A percentile compares a stretch with the other conserved stretches of the same genome.
These are phyloP conservation scores for Eleusine indica DNA, from an alignment of 176 grass and related monocot species.

Conservation along the genomic window DNA sequence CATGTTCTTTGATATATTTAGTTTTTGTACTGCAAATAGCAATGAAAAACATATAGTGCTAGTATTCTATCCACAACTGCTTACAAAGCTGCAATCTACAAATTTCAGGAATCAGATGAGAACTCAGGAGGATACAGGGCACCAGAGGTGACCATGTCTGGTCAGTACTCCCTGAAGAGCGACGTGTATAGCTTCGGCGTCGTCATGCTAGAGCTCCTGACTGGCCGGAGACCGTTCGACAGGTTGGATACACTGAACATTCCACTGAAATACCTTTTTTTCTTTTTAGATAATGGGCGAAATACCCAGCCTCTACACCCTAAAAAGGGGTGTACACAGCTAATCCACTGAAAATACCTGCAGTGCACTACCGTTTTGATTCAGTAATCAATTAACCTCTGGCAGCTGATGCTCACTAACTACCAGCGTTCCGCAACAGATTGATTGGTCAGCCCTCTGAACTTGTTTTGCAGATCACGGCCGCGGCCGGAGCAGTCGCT, in stretches of 20 bases:
- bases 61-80: background rate
- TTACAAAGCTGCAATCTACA: background rate
- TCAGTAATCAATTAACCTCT: background rate
- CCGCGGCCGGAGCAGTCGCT: constrained; percentile 69
- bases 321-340: too few species aligned
- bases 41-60: background rate
- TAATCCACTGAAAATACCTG: too few species aligned
- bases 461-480: constrained; percentile 45
- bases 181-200: constrained; percentile 94
- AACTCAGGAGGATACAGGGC: constrained; percentile 78
- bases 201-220: constrained; percentile 94
- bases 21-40: background rate
- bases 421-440: background rate
- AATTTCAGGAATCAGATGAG: constrained; percentile 61
- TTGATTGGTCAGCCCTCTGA: background rate
- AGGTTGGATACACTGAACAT: constrained; percentile 47
- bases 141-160: constrained; percentile 75
- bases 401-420: background rate
- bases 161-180: constrained; percentile 83
- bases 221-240: constrained; percentile 84
- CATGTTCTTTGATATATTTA: background rate
- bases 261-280: background rate
- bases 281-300: too few species aligned
- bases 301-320: too few species aligned
- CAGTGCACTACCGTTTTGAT: background rate